Evolutionary conservation across 768 basidiomycete species (phyloP), one percentile per base, ranked within the genome.

Genomic region (Multifurca ochricompacta): DNA sequence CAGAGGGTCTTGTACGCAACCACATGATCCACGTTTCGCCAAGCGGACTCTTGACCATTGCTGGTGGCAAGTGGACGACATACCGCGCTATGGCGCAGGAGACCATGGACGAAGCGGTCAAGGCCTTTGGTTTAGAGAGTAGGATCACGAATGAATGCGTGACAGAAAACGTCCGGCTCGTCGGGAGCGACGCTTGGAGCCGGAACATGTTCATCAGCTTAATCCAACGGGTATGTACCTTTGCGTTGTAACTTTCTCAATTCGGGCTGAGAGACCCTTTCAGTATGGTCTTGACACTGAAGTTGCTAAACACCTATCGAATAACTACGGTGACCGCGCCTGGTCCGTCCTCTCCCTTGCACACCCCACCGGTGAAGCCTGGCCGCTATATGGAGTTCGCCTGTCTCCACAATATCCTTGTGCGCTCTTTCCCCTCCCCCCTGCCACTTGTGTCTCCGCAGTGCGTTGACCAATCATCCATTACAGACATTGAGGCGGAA

Each of bases 61-160:
- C 91, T 2, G 95, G 95, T 16, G 95, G 95, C 4, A 99, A 99
- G 70, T 99, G 95, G 95, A 99, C 95, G 55, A 97, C 95, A 44
- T 99, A 97, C 72, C 75, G 89, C 45, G 85, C 83, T 30, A 96
- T 98, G 95, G 92, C 95, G 21, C 78, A 92, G 72, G 95, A 98
- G 73, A 87, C 92, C 0, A 85, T 97, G 41, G 88, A 97, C 68
- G 74, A 77, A 55, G 94, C 95, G 10, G 76, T 97, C 56, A 78
- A 87, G 68, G 78, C 78, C 36, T 96, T 89, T 72, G 75, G 72
- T 27, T 72, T 98, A 51, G 71, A 79, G 64, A 71, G 71, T 0
- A 75, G 68, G 53, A 76, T 72, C 18, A 78, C 67, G 64, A 78
- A 73, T 25, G 79, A 76, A 7, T 93, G 91, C 65, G 78, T 87